These are phyloP conservation scores for Trypanosoma lewisi DNA, from an alignment of 208 protist genomes.

Conservation along the genomic window DNA sequence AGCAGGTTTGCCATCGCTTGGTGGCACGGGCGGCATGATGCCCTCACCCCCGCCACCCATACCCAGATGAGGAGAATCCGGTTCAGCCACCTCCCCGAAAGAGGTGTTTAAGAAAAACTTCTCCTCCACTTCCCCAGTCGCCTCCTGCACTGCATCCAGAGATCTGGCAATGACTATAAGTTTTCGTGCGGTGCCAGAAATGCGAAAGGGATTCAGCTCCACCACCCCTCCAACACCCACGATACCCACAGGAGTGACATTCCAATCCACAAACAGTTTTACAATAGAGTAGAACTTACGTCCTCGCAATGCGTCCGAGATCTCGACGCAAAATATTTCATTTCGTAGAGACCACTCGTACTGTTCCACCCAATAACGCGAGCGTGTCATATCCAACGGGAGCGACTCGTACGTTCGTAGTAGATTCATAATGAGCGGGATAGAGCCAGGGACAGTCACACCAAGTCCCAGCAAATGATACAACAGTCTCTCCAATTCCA, in stretches of 20 bases:
- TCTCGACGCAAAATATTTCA: conserved; percentile 62
- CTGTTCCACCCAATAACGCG: conserved; percentile 68
- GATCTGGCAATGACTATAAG: conserved; percentile 68
- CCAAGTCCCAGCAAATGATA: conserved; percentile 74
- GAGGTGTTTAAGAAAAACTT: conserved; percentile 39
- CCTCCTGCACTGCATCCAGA: conserved; percentile 42
- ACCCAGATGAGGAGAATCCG: neutral
- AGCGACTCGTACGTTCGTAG: conserved; percentile 78
- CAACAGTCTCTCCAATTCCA: conserved; percentile 69
- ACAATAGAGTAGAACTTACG: conserved; percentile 55
- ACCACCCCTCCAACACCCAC: conserved; percentile 50
- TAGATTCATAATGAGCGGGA: conserved; percentile 79
- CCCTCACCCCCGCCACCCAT: neutral
- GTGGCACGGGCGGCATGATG: too few relatives aligned
- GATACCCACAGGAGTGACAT: conserved; percentile 74
- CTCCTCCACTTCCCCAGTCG: conserved; percentile 39
- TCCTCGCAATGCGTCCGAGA: conserved; percentile 56
- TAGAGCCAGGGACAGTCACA: conserved; percentile 64
- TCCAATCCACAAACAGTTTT: conserved; percentile 48
- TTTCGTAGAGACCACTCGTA: conserved; percentile 84
- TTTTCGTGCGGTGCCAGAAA: conserved; percentile 54
- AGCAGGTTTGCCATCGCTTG: neutral
- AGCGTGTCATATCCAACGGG: conserved; percentile 42
- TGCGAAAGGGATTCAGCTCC: conserved; percentile 59
- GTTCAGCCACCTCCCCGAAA: conserved; percentile 6